phyloP scores from a whole-genome alignment of 2,329 filamentous ascomycete genomes.

The Didymosphaeria variabile region DNA sequence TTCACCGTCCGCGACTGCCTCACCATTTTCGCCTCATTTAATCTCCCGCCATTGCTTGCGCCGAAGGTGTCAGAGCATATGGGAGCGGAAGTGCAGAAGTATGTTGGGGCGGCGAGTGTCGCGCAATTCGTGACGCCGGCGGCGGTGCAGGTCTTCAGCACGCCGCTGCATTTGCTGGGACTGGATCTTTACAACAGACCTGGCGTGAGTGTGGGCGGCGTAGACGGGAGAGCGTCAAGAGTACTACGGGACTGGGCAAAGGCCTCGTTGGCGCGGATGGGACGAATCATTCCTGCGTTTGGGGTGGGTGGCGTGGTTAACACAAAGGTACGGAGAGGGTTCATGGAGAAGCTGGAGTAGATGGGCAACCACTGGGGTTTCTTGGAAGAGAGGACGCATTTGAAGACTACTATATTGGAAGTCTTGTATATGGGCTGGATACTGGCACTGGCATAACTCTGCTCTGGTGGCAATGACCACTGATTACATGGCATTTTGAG shows the following conservation, averaged over 20 bases:
- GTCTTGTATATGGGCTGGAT: not conserved
- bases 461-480: not conserved
- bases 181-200: slow-evolving; percentile 85
- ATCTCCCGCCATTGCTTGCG: slow-evolving; percentile 81
- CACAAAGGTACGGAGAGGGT: slow-evolving; percentile 69
- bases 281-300: slow-evolving; percentile 87
- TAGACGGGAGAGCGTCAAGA: slow-evolving; percentile 67
- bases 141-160: slow-evolving; percentile 78
- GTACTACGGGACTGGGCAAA: slow-evolving; percentile 80
- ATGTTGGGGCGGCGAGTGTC: slow-evolving; percentile 59
- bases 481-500: slow-evolving; percentile 2
- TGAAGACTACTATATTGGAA: not conserved
- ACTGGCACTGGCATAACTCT: not conserved
- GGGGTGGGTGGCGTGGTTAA: slow-evolving; percentile 90
- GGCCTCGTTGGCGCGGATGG: slow-evolving; percentile 78
- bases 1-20: slow-evolving; percentile 86
- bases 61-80: slow-evolving; percentile 64
- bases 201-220: slow-evolving; percentile 59
- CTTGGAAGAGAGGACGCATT: not conserved
- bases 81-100: slow-evolving; percentile 59
- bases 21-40: slow-evolving; percentile 93
- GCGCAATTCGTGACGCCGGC: slow-evolving; percentile 86
- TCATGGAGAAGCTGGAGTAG: slow-evolving; percentile 65
- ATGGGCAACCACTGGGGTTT: not conserved
- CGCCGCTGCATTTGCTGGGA: slow-evolving; percentile 84